phyloP scores from a whole-genome alignment of 1,139 yeast genomes.

The Saccharomyces hybrid region DNA sequence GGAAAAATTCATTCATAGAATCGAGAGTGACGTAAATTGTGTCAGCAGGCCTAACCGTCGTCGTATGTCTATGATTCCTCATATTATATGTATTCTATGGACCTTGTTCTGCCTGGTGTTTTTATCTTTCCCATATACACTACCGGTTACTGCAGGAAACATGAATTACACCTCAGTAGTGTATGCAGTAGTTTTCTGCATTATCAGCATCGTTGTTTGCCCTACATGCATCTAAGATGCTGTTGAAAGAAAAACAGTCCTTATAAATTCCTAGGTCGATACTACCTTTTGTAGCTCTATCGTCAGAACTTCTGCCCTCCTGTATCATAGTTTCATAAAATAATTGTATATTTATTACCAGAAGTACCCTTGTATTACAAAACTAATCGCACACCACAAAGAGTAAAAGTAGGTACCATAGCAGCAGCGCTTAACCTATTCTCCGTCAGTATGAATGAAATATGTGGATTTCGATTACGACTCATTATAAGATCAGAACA shows the following conservation, averaged over 20 bases:
- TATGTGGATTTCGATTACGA: neutral
- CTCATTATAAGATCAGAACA: neutral
- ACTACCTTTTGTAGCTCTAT: neutral
- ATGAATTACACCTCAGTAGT: constrained; percentile 45
- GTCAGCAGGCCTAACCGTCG: constrained; percentile 11
- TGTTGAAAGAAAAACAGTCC: neutral
- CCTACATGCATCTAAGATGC: neutral
- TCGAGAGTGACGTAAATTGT: constrained; percentile 1
- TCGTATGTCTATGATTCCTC: constrained; percentile 36
- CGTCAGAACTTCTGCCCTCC: neutral
- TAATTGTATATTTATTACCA: neutral
- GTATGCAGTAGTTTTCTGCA: constrained; percentile 30
- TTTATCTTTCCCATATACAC: constrained; percentile 40
- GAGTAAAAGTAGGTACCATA: neutral
- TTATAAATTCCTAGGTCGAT: neutral
- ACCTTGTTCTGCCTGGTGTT: constrained; percentile 38
- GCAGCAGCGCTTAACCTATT: neutral
- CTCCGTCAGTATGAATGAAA: neutral
- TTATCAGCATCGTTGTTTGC: neutral
- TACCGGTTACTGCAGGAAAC: constrained; percentile 36
- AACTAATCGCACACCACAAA: neutral
- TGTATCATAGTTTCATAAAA: neutral
- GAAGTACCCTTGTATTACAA: neutral
- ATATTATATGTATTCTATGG: constrained; percentile 37
- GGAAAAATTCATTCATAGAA: constrained; percentile 35